Evolutionary conservation across 805 yeast species (phyloP), one percentile per base, ranked within the genome.

Genomic region (Yarrowia sp.): DNA sequence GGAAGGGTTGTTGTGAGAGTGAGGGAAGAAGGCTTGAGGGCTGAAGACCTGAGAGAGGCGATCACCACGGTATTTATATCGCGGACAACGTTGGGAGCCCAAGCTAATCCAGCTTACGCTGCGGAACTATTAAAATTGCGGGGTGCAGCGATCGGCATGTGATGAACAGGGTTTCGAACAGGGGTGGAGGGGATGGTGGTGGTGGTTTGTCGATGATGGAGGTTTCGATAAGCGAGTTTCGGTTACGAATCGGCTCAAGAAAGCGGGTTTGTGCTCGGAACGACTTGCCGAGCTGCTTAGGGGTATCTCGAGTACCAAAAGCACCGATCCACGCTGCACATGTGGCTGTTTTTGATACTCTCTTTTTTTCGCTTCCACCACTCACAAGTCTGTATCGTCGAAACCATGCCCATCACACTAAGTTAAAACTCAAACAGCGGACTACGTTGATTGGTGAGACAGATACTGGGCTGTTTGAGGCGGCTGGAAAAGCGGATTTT

Each of bases 101-200:
- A 29, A 32, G 36, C 33, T 27, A n/a, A 10, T 44, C 19, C 36
- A 47, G 21, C 32, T 9, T n/a, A 14, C 12, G 10, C 21, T 12
- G 22, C 22, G 18, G 6, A 21, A 29, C 24, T 19, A 22, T 32
- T 47, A 32, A 12, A 47, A 47, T 47, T 47, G 56, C 56, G 56
- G 56, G 56, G 56, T 47, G 56, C 56, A 47, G 56, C 4, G 41
- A 32, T 32, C 56, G 39, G 39, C 56, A 21, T 47, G 39, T 21
- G 56, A 47, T 47, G 56, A 47, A 33, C 56, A 47, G 56, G 56
- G 56, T 47, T 47, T 47, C 39, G 39, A 21, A 47, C 56, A 47
- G 56, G 56, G 56, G 56, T 47, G 38, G 56, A 33, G 47, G n/a
- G n/a, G 47, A 5, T 16, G 27, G 29, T 5, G 22, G 12, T 7